Conservation (phyloP, 768 basidiomycete genomes). For the Boletus vinaceobasis region DNA sequence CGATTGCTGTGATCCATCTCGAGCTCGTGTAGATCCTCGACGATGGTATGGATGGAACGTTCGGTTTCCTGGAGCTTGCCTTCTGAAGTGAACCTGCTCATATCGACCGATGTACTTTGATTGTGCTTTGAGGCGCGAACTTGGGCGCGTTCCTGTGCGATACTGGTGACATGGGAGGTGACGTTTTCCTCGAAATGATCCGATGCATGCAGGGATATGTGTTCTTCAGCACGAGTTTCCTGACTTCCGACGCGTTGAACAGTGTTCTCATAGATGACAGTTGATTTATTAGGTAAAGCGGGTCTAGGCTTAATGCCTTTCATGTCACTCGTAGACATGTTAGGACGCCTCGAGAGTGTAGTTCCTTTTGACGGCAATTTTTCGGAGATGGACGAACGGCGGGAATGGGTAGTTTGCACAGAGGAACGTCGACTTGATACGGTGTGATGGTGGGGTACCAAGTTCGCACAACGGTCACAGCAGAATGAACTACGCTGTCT, state of each 20-base stretch:
- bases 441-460: constrained; percentile 32
- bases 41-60: constrained; percentile 29
- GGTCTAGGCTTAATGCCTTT: not conserved
- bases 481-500: constrained; percentile 31
- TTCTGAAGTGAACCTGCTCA: constrained; percentile 13
- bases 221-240: constrained; percentile 21
- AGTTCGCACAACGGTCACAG: constrained; percentile 33
- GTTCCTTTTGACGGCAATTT: constrained; percentile 10
- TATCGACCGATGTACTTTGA: constrained; percentile 18
- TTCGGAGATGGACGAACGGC: constrained; percentile 25
- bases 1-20: constrained; percentile 11
- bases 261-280: constrained; percentile 6
- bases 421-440: constrained; percentile 27
- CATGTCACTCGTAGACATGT: constrained; percentile 6
- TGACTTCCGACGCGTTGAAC: constrained; percentile 9
- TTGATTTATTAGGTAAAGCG: constrained; percentile 15
- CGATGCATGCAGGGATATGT: constrained; percentile 4
- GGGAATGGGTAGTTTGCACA: constrained; percentile 22
- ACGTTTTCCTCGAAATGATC: constrained; percentile 14
- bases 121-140: constrained; percentile 7
- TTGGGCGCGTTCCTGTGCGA: constrained; percentile 13
- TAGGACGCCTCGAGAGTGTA: constrained; percentile 20
- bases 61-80: constrained; percentile 18
- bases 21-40: constrained; percentile 27
- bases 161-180: constrained; percentile 5